A percentile compares a stretch with the other conserved stretches of the same genome.
Evolutionary conservation across 2,329 filamentous ascomycete species (phyloP).

Genomic region (Corniculantispora saksenae): DNA sequence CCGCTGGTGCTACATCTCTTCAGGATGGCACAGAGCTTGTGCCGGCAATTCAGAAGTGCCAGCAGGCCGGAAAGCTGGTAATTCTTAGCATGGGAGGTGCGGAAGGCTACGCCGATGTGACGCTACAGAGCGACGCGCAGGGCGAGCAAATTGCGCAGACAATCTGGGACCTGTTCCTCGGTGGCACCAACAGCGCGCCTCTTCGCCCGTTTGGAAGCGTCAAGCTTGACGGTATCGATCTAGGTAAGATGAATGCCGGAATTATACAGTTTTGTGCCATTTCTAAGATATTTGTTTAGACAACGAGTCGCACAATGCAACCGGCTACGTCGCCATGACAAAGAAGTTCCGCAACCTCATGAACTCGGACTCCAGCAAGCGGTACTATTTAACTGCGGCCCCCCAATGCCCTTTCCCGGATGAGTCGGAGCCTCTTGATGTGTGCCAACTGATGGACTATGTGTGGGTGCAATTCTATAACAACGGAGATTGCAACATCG

Average conservation of each 20-base stretch:
- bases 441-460: conserved; percentile 49
- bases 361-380: conserved; percentile 48
- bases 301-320: conserved; percentile 61
- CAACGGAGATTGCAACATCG: conserved; percentile 59
- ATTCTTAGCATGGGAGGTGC: conserved; percentile 69
- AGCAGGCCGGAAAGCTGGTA: conserved; percentile 66
- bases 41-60: conserved; percentile 53
- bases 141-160: conserved; percentile 58
- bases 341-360: conserved; percentile 55
- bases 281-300: too few relatives aligned
- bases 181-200: conserved; percentile 37
- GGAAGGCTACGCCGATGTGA: conserved; percentile 66
- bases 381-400: conserved; percentile 60
- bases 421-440: conserved; percentile 39
- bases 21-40: conserved; percentile 25
- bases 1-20: conserved; percentile 26
- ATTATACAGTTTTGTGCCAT: too few relatives aligned
- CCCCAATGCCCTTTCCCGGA: conserved; percentile 69
- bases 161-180: conserved; percentile 69
- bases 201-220: conserved; percentile 67
- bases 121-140: conserved; percentile 44
- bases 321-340: conserved; percentile 62
- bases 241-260: conserved; percentile 37
- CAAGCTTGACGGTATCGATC: conserved; percentile 72
- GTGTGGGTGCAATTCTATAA: conserved; percentile 67